A percentile compares a stretch with the other conserved stretches of the same genome.
phyloP scores from a whole-genome alignment of 2,329 filamentous ascomycete species.

The Talaromyces sp. region DNA sequence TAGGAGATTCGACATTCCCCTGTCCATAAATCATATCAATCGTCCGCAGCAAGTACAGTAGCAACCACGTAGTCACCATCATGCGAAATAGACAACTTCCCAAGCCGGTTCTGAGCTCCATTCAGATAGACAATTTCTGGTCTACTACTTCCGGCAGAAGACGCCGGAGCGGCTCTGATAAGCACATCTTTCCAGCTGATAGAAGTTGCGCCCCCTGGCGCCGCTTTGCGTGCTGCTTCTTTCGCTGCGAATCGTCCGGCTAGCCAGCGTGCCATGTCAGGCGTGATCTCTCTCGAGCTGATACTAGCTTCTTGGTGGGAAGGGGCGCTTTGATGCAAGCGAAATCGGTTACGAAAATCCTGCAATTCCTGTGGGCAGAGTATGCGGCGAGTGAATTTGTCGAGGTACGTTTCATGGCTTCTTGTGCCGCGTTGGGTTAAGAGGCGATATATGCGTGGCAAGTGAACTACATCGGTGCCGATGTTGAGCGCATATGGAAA shows the following conservation, averaged over 20 bases:
- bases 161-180: conserved; percentile 29
- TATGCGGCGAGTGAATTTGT: conserved; percentile 41
- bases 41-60: conserved; percentile 38
- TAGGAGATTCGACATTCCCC: neutral
- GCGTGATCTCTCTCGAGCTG: conserved; percentile 19
- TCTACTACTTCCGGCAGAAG: conserved; percentile 26
- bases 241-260: conserved; percentile 66
- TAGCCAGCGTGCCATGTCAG: conserved; percentile 42
- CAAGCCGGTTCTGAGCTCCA: conserved; percentile 49
- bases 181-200: conserved; percentile 62
- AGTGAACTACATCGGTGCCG: conserved; percentile 75
- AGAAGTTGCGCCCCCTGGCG: conserved; percentile 50
- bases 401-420: conserved; percentile 26
- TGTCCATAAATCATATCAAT: neutral
- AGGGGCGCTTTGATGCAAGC: neutral
- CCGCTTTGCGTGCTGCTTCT: conserved; percentile 71
- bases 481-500: conserved; percentile 67
- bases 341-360: conserved; percentile 37
- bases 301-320: neutral
- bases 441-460: conserved; percentile 62
- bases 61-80: conserved; percentile 73
- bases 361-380: conserved; percentile 39
- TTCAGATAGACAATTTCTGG: conserved; percentile 39
- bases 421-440: conserved; percentile 45
- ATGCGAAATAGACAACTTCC: conserved; percentile 78